These are phyloP conservation scores for Gaeumannomyces sp. DNA, from an alignment of 2,329 filamentous ascomycete genomes.

Conservation along the genomic window DNA sequence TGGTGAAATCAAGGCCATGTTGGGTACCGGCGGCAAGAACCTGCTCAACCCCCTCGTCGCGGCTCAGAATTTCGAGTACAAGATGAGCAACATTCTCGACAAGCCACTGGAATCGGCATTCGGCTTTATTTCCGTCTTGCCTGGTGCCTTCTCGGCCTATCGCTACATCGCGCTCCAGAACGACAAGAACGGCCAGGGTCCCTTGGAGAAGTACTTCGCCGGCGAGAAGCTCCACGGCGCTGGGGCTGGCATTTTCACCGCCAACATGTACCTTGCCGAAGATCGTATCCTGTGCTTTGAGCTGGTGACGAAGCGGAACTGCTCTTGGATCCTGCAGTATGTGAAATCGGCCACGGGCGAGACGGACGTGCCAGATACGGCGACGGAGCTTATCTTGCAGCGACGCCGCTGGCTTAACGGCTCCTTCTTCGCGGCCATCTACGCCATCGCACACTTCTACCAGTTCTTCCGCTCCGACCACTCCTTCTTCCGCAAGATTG, in stretches of 20 bases:
- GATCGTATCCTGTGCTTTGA: conserved; percentile 99
- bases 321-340: conserved; percentile 95
- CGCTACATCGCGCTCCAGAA: conserved; percentile 92
- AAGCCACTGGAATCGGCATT: conserved; percentile 97
- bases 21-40: conserved; percentile 60
- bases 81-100: conserved; percentile 99
- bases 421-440: conserved; percentile 95
- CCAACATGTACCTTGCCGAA: conserved; percentile 98
- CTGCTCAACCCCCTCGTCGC: conserved; percentile 90
- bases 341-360: conserved; percentile 97
- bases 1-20: conserved; percentile 98
- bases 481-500: conserved; percentile 77
- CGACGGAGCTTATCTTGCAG: conserved; percentile 92
- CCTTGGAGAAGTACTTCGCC: conserved; percentile 92
- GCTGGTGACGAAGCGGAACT: conserved; percentile 93
- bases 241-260: conserved; percentile 92
- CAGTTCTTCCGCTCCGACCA: conserved; percentile 94
- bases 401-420: conserved; percentile 96
- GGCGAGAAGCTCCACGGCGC: conserved; percentile 93
- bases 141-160: conserved; percentile 97
- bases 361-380: conserved; percentile 91
- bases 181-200: conserved; percentile 89
- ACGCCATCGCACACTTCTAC: conserved; percentile 90
- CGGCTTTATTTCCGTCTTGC: conserved; percentile 93
- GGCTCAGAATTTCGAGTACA: conserved; percentile 98